phyloP scores from a whole-genome alignment of 352 stramenopile species.

The Pythium dissimile region DNA sequence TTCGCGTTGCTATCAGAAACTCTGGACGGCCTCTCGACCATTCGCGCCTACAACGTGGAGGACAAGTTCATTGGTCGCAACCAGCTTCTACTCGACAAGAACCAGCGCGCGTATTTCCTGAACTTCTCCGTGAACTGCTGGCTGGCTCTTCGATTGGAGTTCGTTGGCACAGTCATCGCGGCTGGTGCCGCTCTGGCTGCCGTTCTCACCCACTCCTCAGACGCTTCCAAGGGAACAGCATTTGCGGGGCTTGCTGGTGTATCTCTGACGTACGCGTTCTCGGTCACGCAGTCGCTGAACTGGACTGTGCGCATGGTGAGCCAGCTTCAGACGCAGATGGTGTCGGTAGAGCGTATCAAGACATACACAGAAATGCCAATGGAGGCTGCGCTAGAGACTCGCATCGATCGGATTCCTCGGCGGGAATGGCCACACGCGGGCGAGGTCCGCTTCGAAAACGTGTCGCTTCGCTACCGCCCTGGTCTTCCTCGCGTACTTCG shows the following conservation, averaged over 20 bases:
- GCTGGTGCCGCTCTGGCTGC: constrained; percentile 48
- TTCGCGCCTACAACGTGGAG: constrained; percentile 79
- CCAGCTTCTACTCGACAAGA: constrained; percentile 50
- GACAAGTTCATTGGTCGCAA: constrained; percentile 51
- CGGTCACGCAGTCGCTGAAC: constrained; percentile 72
- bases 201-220: constrained; percentile 46
- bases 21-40: constrained; percentile 93
- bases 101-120: constrained; percentile 72
- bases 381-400: constrained; percentile 42
- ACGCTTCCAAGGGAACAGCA: constrained; percentile 29
- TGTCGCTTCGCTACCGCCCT: constrained; percentile 34
- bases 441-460: constrained; percentile 28
- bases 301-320: constrained; percentile 74
- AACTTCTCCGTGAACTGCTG: constrained; percentile 78
- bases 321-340: constrained; percentile 77
- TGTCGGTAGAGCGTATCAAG: constrained; percentile 74
- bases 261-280: constrained; percentile 79
- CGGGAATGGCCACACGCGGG: constrained; percentile 28
- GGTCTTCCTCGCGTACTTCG: constrained; percentile 36
- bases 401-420: constrained; percentile 3
- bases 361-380: constrained; percentile 60
- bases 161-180: constrained; percentile 61
- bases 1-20: constrained; percentile 95
- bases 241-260: constrained; percentile 66
- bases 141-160: constrained; percentile 72